phyloP scores from a whole-genome alignment of 805 yeast species.

The Maudiozyma saulgeensis region DNA sequence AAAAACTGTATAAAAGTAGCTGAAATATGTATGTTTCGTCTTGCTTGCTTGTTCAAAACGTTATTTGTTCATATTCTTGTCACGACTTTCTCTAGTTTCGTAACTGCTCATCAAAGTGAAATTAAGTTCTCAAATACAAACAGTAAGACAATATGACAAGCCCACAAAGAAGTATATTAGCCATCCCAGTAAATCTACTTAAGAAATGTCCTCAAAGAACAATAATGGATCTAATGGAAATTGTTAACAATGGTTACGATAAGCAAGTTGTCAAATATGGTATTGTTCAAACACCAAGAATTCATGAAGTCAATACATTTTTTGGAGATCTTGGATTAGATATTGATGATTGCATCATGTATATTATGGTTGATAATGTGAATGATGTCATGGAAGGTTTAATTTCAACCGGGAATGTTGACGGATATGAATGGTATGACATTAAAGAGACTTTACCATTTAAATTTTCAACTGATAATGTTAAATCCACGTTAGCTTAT shows the following conservation, averaged over 20 bases:
- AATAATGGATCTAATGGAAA: background rate
- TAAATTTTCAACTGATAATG: background rate
- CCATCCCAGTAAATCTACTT: background rate
- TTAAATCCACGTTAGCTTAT: constrained; percentile 31
- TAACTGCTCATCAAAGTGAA: too few relatives aligned
- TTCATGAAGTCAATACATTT: background rate
- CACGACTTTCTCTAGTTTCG: too few relatives aligned
- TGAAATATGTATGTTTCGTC: background rate
- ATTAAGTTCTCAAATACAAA: background rate
- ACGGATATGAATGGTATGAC: background rate
- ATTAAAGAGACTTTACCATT: background rate
- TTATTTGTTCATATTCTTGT: too few relatives aligned
- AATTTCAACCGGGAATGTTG: background rate
- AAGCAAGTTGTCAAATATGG: background rate
- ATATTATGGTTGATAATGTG: background rate
- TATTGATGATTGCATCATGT: background rate
- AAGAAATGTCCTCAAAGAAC: background rate
- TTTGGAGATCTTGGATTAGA: background rate
- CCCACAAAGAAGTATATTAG: background rate
- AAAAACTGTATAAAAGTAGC: background rate
- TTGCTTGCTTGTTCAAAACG: too few relatives aligned
- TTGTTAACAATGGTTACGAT: constrained; percentile 1
- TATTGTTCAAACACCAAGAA: constrained; percentile 1
- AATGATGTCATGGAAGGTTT: background rate
- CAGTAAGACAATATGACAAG: background rate